Evolutionary conservation across 805 yeast genomes (phyloP), one percentile per base, ranked within the genome.

Genomic region (Cyberlindnera mycetangii): DNA sequence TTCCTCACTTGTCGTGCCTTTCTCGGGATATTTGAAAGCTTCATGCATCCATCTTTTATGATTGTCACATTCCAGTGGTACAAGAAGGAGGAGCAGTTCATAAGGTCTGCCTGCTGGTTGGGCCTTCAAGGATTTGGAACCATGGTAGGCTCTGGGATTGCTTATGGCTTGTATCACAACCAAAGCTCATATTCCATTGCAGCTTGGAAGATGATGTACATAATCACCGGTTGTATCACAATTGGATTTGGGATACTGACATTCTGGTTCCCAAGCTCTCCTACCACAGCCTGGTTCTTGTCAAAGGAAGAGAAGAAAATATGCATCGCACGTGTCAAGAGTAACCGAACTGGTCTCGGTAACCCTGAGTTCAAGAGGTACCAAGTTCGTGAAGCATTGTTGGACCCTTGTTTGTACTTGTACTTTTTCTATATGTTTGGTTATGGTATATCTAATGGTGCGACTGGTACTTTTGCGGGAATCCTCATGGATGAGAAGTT

Each of bases 211-310:
- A 53, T 77, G 12, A 56, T 81, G 4, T 85, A 74, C 56, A 62
- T 85, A 38, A 66, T 81, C 28, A 71, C 77, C 28, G 93, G 93
- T 14, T 58, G 68, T 7, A 69, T 81, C 45, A 81, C 89, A 1
- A 60, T 80, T 6, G 55, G 71, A n/a, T 56, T 78, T 17, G 86
- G 85, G 7, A 39, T 74, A 14, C 36, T 72, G 10, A 58, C 63
- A 24, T 49, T 76, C 41, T 75, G 74, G 59, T 55, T 83, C 39
- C 86, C 86, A n/a, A 78, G 75, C 49, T 60, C 66, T 25, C 87
- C 87, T 28, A 65, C 69, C 14, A 60, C 61, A 17, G 78, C 79
- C 2, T 69, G 75, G 69, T 70, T 70, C 42, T 62, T 71, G 47
- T 64, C 60, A 11, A 72, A 70, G 19, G 68, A 68, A 37, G 84